These are phyloP conservation scores for Stephania yunnanensis DNA, from an alignment of 164 flowering plant species.

Conservation along the genomic window DNA sequence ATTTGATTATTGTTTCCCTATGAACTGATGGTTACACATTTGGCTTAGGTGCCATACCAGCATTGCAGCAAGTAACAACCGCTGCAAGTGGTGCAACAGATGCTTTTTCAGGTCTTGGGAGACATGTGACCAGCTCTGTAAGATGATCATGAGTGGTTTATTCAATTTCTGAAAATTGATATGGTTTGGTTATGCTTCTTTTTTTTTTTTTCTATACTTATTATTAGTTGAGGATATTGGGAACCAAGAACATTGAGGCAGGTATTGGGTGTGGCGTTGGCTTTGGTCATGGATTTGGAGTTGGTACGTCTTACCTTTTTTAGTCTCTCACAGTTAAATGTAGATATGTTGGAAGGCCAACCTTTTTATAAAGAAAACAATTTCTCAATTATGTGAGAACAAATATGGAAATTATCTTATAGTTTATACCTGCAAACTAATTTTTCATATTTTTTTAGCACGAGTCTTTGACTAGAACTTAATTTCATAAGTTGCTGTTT, in stretches of 20 bases:
- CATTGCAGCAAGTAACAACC: conserved; percentile 60
- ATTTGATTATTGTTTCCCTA: neutral
- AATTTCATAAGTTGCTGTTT: neutral
- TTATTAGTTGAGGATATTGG: conserved; percentile 62
- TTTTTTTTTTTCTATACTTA: conserved; percentile 2
- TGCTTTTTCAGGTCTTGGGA: conserved; percentile 72
- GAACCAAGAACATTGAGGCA: conserved; percentile 73
- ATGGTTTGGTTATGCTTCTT: neutral
- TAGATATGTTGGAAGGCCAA: neutral
- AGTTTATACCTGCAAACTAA: neutral
- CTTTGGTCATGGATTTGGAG: conserved; percentile 94
- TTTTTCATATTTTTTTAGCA: neutral
- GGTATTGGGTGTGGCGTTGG: conserved; percentile 95
- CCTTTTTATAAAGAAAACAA: neutral
- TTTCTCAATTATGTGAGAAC: neutral
- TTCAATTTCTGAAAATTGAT: neutral
- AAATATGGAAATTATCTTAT: neutral
- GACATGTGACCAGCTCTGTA: conserved; percentile 71
- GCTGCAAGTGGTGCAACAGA: conserved; percentile 91
- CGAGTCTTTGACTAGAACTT: neutral
- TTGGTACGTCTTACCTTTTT: conserved; percentile 47
- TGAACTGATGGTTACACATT: conserved; percentile 1
- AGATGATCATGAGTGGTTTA: conserved; percentile 21
- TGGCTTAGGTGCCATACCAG: conserved; percentile 71
- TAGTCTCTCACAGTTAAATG: neutral